Evolutionary conservation across 305 asterid genomes (phyloP).

Genomic region (Stenogyne calaminthoides): DNA sequence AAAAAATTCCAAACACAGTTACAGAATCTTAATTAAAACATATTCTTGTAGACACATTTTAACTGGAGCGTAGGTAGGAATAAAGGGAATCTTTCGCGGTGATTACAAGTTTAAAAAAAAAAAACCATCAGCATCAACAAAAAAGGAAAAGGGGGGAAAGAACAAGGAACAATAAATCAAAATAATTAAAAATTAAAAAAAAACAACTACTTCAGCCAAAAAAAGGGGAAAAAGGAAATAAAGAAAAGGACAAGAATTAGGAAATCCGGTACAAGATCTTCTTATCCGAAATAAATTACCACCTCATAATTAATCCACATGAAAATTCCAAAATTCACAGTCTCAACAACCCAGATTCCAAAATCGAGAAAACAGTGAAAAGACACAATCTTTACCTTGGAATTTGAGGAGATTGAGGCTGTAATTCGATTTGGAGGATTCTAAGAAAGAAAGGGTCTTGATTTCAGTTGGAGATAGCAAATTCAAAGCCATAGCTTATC

Average conservation of each 20-base stretch:
- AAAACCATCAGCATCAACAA: constrained; percentile 27
- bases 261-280: neutral
- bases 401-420: constrained; percentile 57
- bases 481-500: constrained; percentile 68
- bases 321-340: neutral
- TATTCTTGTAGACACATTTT: neutral
- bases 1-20: neutral
- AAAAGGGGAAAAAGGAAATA: neutral
- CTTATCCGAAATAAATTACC: constrained; percentile 25
- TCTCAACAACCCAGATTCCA: constrained; percentile 8
- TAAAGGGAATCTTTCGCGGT: constrained; percentile 22
- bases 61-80: neutral
- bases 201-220: neutral
- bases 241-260: neutral
- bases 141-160: constrained; percentile 1
- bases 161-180: neutral
- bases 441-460: constrained; percentile 79
- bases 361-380: neutral
- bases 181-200: constrained; percentile 2
- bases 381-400: constrained; percentile 49
- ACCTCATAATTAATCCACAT: constrained; percentile 23
- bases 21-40: constrained; percentile 3
- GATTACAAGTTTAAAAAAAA: constrained; percentile 32
- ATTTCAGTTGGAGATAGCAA: constrained; percentile 67
- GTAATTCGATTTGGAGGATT: constrained; percentile 62